These are phyloP conservation scores for Hylodesmum podocarpum DNA, from an alignment of 306 rosid genomes.

Conservation along the genomic window DNA sequence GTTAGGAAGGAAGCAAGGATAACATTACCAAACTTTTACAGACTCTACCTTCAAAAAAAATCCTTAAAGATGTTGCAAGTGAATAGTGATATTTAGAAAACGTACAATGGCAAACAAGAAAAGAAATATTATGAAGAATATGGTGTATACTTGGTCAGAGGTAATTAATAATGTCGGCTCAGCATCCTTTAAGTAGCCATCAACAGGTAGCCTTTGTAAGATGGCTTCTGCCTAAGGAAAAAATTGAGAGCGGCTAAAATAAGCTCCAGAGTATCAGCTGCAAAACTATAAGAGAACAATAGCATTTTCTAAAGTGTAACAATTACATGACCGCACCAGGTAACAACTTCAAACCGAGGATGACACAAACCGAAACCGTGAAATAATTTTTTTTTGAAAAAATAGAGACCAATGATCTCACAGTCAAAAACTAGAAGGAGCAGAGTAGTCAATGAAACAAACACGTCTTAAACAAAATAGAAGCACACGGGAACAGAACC, in stretches of 20 bases:
- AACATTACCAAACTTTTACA: neutral
- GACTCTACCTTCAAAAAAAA: neutral
- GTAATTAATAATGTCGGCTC: conserved; percentile 81
- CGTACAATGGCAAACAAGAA: conserved; percentile 12
- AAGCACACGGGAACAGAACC: conserved; percentile 14
- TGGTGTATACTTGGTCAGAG: conserved; percentile 87
- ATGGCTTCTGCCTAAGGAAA: conserved; percentile 91
- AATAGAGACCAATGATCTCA: neutral
- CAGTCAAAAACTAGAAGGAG: neutral
- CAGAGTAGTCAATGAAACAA: neutral
- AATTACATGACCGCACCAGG: conserved; percentile 4
- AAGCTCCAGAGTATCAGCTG: conserved; percentile 32
- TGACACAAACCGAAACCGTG: neutral
- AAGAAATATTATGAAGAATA: conserved; percentile 38
- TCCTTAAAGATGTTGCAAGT: conserved; percentile 8
- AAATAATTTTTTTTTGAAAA: neutral
- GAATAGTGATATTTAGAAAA: conserved; percentile 18
- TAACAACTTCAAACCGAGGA: conserved; percentile 16
- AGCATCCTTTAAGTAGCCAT: conserved; percentile 65
- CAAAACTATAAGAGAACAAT: conserved; percentile 31
- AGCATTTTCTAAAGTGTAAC: neutral
- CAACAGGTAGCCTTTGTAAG: conserved; percentile 65
- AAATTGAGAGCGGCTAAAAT: conserved; percentile 53
- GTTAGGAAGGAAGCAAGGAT: neutral
- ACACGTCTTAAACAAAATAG: neutral